Percentiles rank a stretch among this genome's conserved stretches.
Conservation (phyloP, 495 filamentous ascomycete species). For the Chaetomidium leptoderma region DNA sequence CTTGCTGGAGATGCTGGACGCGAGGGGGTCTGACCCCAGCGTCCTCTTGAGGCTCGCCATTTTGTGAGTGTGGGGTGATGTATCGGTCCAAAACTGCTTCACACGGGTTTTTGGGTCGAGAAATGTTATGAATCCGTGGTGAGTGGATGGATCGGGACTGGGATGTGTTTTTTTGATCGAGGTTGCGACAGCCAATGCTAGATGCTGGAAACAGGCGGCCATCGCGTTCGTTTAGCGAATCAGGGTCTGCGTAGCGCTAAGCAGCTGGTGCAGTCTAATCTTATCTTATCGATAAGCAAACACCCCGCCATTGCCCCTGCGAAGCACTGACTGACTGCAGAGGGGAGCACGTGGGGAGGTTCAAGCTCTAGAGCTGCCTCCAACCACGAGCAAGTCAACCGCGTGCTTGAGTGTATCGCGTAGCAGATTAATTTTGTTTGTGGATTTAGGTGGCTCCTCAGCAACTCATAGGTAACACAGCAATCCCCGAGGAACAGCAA, state of each 20-base stretch:
- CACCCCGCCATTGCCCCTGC: background rate
- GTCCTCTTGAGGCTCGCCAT: slow-evolving; percentile 90
- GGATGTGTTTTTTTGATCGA: slow-evolving; percentile 14
- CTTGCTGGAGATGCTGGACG: slow-evolving; percentile 83
- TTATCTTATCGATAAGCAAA: slow-evolving; percentile 16
- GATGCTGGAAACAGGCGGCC: background rate
- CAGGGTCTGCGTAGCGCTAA: slow-evolving; percentile 19
- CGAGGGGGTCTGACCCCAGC: slow-evolving; percentile 59
- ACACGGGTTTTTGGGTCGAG: background rate
- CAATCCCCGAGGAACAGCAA: too few species aligned
- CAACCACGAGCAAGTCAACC: too few species aligned
- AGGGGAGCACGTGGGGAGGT: too few species aligned
- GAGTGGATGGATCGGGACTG: too few species aligned
- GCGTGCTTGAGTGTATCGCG: too few species aligned
- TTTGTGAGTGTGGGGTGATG: background rate
- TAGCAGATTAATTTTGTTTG: too few species aligned
- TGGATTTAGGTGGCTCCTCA: too few species aligned
- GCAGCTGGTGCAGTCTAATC: background rate
- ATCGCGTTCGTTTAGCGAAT: slow-evolving; percentile 22
- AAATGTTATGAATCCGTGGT: background rate
- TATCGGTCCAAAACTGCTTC: background rate
- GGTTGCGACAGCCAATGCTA: background rate
- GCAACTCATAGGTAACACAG: too few species aligned
- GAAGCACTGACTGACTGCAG: background rate
- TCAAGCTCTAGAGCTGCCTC: background rate